These are phyloP conservation scores for Silene coronaria DNA, from an alignment of 179 eudicot species.

Conservation along the genomic window DNA sequence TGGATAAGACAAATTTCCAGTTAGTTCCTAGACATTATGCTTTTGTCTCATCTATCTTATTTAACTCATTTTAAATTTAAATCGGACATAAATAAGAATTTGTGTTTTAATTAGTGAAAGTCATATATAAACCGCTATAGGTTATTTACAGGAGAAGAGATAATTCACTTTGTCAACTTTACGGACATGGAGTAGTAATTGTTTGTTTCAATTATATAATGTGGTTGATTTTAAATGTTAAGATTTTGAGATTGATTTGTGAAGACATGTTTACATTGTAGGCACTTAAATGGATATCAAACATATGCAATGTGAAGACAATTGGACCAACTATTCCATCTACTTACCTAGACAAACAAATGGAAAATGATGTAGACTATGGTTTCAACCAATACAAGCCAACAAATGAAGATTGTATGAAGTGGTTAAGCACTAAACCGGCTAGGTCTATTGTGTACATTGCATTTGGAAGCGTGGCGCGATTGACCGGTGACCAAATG, in stretches of 20 bases:
- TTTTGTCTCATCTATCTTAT: no score
- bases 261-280: background rate
- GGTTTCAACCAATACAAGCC: slow-evolving; percentile 13
- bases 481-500: background rate
- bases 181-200: no score
- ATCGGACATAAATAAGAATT: no score
- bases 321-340: slow-evolving; percentile 17
- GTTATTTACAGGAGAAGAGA: background rate
- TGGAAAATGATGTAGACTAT: slow-evolving; percentile 12
- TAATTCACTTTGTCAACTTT: background rate
- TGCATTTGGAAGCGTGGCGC: slow-evolving; percentile 15
- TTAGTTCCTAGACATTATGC: no score
- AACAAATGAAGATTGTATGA: slow-evolving; percentile 10
- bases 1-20: no score
- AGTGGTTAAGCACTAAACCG: slow-evolving; percentile 14
- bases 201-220: background rate
- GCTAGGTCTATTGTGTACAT: slow-evolving; percentile 13
- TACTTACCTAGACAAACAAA: slow-evolving; percentile 5
- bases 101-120: background rate
- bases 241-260: background rate
- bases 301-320: slow-evolving; percentile 10
- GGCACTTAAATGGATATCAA: slow-evolving; percentile 7
- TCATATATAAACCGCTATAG: background rate
- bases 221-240: background rate
- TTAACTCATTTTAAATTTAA: no score